Evolutionary conservation across 441 rosid species (phyloP).

Genomic region (Brassica hybrid): DNA sequence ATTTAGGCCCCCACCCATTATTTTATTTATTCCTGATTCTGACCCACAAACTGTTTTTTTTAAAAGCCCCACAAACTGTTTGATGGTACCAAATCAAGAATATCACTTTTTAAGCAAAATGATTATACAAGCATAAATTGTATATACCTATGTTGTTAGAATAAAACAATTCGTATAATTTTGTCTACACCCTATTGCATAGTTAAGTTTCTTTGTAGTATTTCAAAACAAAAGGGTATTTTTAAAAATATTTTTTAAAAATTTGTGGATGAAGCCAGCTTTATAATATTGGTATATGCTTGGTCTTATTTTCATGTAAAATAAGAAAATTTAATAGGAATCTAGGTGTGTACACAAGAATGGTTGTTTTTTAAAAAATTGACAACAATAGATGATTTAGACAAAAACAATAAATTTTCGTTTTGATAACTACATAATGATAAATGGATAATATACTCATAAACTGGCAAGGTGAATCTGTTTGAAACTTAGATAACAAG

Average conservation of each 20-base stretch:
- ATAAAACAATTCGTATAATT: too few species aligned
- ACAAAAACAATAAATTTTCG: neutral
- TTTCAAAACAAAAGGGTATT: conserved; percentile 2
- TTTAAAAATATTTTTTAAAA: too few species aligned
- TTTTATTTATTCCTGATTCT: conserved; percentile 23
- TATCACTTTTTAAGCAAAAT: conserved; percentile 5
- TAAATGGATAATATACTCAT: neutral
- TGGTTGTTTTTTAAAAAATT: neutral
- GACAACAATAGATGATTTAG: neutral
- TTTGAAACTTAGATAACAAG: too few species aligned
- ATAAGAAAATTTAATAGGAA: neutral
- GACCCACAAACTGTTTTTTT: conserved; percentile 34
- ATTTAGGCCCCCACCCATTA: conserved; percentile 35
- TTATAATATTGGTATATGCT: too few species aligned
- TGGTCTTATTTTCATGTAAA: neutral
- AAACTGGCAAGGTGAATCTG: neutral
- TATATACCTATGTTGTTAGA: neutral
- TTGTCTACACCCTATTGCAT: too few species aligned
- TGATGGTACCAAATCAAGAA: conserved; percentile 32
- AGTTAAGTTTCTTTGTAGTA: conserved; percentile 4
- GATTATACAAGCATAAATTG: neutral
- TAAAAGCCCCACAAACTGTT: too few species aligned
- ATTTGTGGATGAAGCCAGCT: too few species aligned
- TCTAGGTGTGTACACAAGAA: neutral
- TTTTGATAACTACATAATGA: too few species aligned